Evolutionary conservation across 2,329 filamentous ascomycete species (phyloP), one percentile per base, ranked within the genome.

Genomic region (Ustilaginoidea virens): DNA sequence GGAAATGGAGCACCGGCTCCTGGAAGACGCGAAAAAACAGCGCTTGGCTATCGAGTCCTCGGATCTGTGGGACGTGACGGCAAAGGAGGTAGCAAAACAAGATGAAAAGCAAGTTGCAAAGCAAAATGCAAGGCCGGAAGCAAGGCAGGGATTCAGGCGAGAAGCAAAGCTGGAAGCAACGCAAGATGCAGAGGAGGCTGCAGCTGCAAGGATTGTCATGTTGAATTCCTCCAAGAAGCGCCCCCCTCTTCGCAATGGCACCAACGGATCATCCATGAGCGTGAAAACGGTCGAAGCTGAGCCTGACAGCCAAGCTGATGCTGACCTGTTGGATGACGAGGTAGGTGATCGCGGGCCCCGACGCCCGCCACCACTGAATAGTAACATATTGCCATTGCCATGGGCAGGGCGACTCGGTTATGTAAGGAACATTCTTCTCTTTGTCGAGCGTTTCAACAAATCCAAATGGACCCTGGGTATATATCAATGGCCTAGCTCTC

Each of bases 391-490:
- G 13, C 87, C 87, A 15, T 52, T 94, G 14, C 87, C 86, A 1
- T 94, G 86, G 86, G 83, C 77, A 53, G 87, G 87, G 1, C 69
- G 86, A 17, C 49, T 94, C 36, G 86, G 86, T 33, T 94, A 92
- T 65, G 83, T 87, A 52, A 58, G 75, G 34, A 30, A 4, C 8
- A 11, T 13, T 12, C n/a, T 25, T 19, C 17, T 17, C 13, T 25
- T n/a, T 22, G 11, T 30, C 28, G n/a, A n/a, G n/a, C n/a, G n/a
- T n/a, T n/a, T n/a, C n/a, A n/a, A n/a, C n/a, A n/a, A n/a, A n/a
- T n/a, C n/a, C n/a, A n/a, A n/a, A n/a, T n/a, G n/a, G n/a, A n/a
- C n/a, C n/a, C n/a, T n/a, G n/a, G n/a, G n/a, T n/a, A n/a, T n/a
- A n/a, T n/a, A n/a, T n/a, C n/a, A n/a, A n/a, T n/a, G n/a, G n/a